Base-by-base conservation (phyloP, 441 rosid species). In the Gossypium davidsonii region DNA sequence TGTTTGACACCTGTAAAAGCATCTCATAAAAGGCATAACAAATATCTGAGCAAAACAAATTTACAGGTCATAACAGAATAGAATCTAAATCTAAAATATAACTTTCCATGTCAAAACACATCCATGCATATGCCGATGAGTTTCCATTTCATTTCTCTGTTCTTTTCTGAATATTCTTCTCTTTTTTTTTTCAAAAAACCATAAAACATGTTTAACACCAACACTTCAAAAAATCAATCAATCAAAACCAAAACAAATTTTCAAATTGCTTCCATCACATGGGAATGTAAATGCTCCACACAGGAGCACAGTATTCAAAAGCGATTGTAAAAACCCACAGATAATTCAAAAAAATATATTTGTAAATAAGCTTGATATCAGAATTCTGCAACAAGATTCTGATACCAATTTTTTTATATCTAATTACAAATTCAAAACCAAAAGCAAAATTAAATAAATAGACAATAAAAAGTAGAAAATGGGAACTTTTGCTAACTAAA, bases 1-100 rank as follows among this genome's bases (percentile, higher is more conserved):
- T 90, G 83, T 91, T 93, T 75, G 96, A 84, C 70, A 95, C 99
- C 98, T 94, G 84, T 78, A 52, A 14, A 74, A 26, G 72, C 55
- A 56, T 3, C 64, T 34, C 39, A 74, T 23, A 26, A 3, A 44
- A 81, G 77, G 10, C 70, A 64, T 42, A 74, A 63, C 21, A 71
- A 72, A 48, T 65, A 61, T 57, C 55, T 23, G 8, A 68, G 53
- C 37, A 4, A 44, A 71, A 39, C 42, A 58, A 44, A 58, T 58
- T 23, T 46, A 37, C 52, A 21, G 21, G 39, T 44, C 42, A 46
- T 55, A 73, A 55, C 11, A 53, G 28, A 52, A 23, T 64, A 23
- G 9, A 25, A 26, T 55, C n/a, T 37, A 37, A 37, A 42, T 25
- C 57, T 23, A 14, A 66, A 66, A 66, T 46, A 14, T 66, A 46